A percentile compares a stretch with the other conserved stretches of the same genome.
These are phyloP conservation scores for Leishmania braziliensis DNA, from an alignment of 208 protist species.

Conservation along the genomic window DNA sequence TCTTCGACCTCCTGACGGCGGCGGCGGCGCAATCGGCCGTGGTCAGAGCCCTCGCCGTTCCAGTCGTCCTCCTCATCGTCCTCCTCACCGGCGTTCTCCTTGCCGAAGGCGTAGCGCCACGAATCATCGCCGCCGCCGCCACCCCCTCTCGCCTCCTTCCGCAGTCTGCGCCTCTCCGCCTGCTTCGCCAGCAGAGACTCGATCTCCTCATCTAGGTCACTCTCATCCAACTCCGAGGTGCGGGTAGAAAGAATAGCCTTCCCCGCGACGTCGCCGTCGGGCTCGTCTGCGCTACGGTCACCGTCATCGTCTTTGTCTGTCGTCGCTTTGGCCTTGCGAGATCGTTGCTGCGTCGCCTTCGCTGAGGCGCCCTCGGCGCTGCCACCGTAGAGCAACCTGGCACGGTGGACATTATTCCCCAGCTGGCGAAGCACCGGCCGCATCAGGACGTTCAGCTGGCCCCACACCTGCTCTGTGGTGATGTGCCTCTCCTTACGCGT, in stretches of 20 bases:
- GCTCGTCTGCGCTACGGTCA: conserved; percentile 10
- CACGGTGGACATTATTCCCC: conserved; percentile 59
- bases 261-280: conserved; percentile 6
- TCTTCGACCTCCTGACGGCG: conserved; percentile 29
- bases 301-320: neutral
- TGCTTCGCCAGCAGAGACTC: conserved; percentile 47
- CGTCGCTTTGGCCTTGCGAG: neutral
- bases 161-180: conserved; percentile 18
- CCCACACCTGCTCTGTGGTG: conserved; percentile 89
- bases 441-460: conserved; percentile 81
- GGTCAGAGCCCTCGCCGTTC: conserved; percentile 38
- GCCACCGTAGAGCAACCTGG: conserved; percentile 45
- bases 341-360: neutral
- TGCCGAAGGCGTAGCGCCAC: conserved; percentile 90
- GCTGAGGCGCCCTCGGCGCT: neutral
- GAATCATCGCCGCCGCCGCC: conserved; percentile 32
- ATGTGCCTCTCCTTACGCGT: conserved; percentile 62
- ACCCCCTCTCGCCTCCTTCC: conserved; percentile 26
- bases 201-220: conserved; percentile 89
- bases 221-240: conserved; percentile 63
- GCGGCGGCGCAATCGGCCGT: conserved; percentile 31
- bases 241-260: conserved; percentile 29
- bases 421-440: conserved; percentile 81
- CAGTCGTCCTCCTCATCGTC: conserved; percentile 48
- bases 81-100: conserved; percentile 40